A percentile compares a stretch with the other conserved stretches of the same genome.
phyloP scores from a whole-genome alignment of 2,329 filamentous ascomycete genomes.

The Colletotrichum lentis region DNA sequence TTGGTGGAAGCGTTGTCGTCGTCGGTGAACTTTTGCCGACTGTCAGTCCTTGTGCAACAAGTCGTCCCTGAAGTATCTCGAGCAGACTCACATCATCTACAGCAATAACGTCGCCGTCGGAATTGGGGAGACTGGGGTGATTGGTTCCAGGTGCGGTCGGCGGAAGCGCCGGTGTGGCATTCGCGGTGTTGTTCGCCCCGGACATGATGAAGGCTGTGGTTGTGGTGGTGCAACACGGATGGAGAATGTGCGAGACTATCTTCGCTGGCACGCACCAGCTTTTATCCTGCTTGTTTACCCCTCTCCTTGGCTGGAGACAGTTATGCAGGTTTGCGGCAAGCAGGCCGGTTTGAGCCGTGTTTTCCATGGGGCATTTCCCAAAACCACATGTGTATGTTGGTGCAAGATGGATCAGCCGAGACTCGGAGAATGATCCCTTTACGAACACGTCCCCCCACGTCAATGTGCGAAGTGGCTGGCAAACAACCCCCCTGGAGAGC shows the following conservation, averaged over 20 bases:
- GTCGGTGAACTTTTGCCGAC: neutral
- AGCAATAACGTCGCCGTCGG: neutral
- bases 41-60: neutral
- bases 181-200: neutral
- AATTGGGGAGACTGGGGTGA: neutral
- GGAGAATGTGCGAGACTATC: neutral
- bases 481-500: neutral
- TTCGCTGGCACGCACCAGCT: neutral
- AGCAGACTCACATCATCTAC: neutral
- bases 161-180: neutral
- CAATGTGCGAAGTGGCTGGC: neutral
- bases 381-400: neutral
- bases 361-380: neutral
- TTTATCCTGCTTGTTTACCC: conserved; percentile 4
- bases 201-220: neutral
- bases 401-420: neutral
- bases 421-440: neutral
- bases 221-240: neutral
- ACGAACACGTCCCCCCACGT: neutral
- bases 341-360: neutral
- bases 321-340: neutral
- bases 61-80: neutral
- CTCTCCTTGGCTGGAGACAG: neutral
- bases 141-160: neutral
- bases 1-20: neutral